Conservation (phyloP, 2,329 filamentous ascomycete genomes). For the Thielaviopsis populi region DNA sequence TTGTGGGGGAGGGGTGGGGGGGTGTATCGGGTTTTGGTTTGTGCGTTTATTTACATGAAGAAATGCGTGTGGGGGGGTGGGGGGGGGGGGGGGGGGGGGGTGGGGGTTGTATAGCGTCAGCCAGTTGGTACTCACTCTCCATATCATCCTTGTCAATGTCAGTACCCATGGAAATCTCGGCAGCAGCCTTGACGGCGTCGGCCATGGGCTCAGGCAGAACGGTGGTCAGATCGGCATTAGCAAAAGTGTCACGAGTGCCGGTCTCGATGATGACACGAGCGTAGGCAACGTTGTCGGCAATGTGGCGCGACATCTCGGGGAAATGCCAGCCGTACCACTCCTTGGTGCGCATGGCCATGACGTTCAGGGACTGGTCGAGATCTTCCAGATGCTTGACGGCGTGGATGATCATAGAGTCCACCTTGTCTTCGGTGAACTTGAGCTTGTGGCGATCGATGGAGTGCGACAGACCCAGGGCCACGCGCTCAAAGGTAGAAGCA, state of each 20-base stretch:
- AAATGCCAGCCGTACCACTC: slow-evolving; percentile 99
- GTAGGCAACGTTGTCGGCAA: slow-evolving; percentile 94
- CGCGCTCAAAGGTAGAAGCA: slow-evolving; percentile 76
- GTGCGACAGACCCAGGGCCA: slow-evolving; percentile 91
- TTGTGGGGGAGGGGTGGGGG: too few species aligned
- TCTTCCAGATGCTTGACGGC: slow-evolving; percentile 89
- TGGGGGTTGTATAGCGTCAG: too few species aligned
- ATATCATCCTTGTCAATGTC: slow-evolving; percentile 89
- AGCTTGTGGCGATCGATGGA: slow-evolving; percentile 94
- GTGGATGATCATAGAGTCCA: slow-evolving; percentile 99
- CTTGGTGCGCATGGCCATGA: slow-evolving; percentile 97
- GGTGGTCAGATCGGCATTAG: slow-evolving; percentile 65
- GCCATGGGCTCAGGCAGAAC: slow-evolving; percentile 95
- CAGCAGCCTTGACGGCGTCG: slow-evolving; percentile 75
- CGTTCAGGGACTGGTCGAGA: slow-evolving; percentile 96
- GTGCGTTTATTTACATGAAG: too few species aligned
- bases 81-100: too few species aligned
- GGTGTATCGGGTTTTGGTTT: too few species aligned
- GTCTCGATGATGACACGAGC: slow-evolving; percentile 74
- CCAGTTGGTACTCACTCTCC: slow-evolving; percentile 34
- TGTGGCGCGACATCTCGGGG: slow-evolving; percentile 90
- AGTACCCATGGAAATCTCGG: slow-evolving; percentile 96
- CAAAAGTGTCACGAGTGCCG: slow-evolving; percentile 73
- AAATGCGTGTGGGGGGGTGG: too few species aligned
- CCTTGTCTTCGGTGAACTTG: slow-evolving; percentile 97